A percentile compares a stretch with the other conserved stretches of the same genome.
Evolutionary conservation across 441 rosid species (phyloP).

Genomic region (Euphorbia corollata): DNA sequence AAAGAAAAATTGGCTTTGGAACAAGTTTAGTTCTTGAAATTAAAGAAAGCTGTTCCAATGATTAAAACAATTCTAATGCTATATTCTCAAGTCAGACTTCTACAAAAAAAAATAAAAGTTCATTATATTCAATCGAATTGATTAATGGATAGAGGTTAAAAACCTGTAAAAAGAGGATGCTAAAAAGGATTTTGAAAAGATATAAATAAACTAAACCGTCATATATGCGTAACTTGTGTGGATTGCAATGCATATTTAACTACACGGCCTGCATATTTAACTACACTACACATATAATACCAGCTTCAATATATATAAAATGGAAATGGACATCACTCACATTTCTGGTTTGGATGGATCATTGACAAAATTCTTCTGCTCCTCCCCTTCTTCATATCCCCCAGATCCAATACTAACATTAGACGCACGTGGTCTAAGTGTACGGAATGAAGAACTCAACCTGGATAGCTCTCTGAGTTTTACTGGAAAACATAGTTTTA

Average conservation of each 20-base stretch:
- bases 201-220: not conserved
- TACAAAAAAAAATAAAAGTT: not conserved
- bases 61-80: not conserved
- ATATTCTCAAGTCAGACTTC: not conserved
- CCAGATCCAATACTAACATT: conserved; percentile 63
- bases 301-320: conserved; percentile 6
- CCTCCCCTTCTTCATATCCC: conserved; percentile 45
- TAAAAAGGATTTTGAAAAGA: not conserved
- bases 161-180: too few species aligned
- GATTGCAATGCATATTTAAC: too few species aligned
- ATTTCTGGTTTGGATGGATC: conserved; percentile 35
- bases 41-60: not conserved
- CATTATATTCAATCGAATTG: not conserved
- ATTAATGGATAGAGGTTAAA: conserved; percentile 3
- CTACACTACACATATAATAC: not conserved
- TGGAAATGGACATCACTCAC: conserved; percentile 32
- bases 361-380: conserved; percentile 32
- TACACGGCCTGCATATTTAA: not conserved
- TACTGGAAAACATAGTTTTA: conserved; percentile 37
- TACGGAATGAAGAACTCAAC: conserved; percentile 27
- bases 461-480: conserved; percentile 52
- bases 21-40: conserved; percentile 10
- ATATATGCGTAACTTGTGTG: not conserved
- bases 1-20: not conserved
- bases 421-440: conserved; percentile 52